Evolutionary conservation across 129 eudicot genomes (phyloP), one percentile per base, ranked within the genome.

Genomic region (Glebionis coronaria): DNA sequence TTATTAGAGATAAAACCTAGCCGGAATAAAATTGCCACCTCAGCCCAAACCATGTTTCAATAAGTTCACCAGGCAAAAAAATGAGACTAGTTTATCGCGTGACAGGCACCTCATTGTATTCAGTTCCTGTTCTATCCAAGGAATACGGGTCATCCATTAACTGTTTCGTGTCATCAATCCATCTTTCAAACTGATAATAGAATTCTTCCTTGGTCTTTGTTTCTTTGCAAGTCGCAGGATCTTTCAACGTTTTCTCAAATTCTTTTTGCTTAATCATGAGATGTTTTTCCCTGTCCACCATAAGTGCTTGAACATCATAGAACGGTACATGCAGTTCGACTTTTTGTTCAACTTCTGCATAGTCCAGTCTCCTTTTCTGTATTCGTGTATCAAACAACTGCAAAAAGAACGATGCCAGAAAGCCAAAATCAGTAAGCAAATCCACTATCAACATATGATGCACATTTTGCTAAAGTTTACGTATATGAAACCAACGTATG

Each of bases 91-190:
- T 49, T 49, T 67, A 56, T 20, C 7, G 20, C 35, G 55, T 35
- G 25, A n/a, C n/a, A 60, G 3, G 45, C 19, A 75, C 80, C 80
- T 68, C 57, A 68, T 75, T 75, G 28, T 75, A 75, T 51, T 68
- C 80, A 0, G 70, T 38, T 69, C 80, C 80, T 15, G 74, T 60
- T 75, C 52, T 51, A 75, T 75, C 80, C 14, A 75, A 45, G 12
- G 80, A 75, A 60, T 75, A 54, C 3, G 74, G 80, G 27, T 75
- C 80, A 18, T 75, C 80, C 74, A 75, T 68, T n/a, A 75, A 68
- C 12, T 68, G 70, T 75, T 69, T 51, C 3, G 79, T 75, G 49
- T 40, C 74, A 52, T 75, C 80, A 16, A 75, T 49, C 80, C 80
- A 68, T 12, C 51, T 42, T 38, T 68, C 25, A 4, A 75, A 68